Conservation (phyloP, 306 rosid species). For the Trifolium dubium region DNA sequence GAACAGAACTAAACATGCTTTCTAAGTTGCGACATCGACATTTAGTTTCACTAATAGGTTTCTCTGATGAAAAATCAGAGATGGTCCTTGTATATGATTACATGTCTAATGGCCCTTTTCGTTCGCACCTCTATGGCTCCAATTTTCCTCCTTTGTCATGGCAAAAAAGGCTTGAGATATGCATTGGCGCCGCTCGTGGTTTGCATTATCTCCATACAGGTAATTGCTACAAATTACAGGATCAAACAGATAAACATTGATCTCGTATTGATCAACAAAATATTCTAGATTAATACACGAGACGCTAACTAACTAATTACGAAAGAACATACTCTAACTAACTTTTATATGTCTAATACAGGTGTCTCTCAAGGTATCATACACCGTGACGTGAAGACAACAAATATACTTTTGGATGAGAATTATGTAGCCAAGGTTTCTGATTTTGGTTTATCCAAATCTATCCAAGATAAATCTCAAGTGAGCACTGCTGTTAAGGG, state of each 20-base stretch:
- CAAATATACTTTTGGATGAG: conserved; percentile 83
- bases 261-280: too few relatives aligned
- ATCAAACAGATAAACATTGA: too few relatives aligned
- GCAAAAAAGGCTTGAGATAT: conserved; percentile 81
- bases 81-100: conserved; percentile 88
- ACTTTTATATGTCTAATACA: neutral
- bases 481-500: conserved; percentile 96
- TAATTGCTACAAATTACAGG: neutral
- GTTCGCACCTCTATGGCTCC: conserved; percentile 72
- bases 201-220: conserved; percentile 92
- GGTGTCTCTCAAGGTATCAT: conserved; percentile 79
- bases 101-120: conserved; percentile 85
- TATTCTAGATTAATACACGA: too few relatives aligned
- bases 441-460: conserved; percentile 86
- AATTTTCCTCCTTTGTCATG: conserved; percentile 64
- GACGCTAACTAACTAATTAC: neutral
- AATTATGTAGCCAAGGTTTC: conserved; percentile 76
- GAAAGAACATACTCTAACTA: neutral
- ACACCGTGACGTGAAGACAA: conserved; percentile 88
- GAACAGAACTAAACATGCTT: conserved; percentile 77
- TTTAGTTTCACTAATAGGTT: conserved; percentile 82
- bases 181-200: conserved; percentile 90
- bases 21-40: conserved; percentile 87
- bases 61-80: conserved; percentile 77
- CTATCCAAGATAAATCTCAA: conserved; percentile 66